These are phyloP conservation scores for Raffaelea deltoideospora DNA, from an alignment of 2,329 filamentous ascomycete species.

Conservation along the genomic window DNA sequence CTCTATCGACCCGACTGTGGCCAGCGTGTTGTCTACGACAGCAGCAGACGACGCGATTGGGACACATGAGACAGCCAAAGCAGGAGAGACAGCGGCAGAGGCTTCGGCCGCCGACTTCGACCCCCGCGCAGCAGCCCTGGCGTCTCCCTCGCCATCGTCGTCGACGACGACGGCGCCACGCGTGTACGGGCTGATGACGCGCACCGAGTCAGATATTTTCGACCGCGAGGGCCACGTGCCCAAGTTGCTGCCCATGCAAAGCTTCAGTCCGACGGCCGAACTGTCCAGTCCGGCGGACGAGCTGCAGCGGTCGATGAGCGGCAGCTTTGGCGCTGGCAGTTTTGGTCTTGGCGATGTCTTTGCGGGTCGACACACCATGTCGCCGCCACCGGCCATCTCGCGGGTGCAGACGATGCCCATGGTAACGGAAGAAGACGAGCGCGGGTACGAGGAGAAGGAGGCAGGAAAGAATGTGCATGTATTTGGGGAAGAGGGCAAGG, in stretches of 20 bases:
- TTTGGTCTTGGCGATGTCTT: background rate
- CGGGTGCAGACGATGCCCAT: no score
- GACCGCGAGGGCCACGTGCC: constrained; percentile 16
- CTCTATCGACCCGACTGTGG: no score
- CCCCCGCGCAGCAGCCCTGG: no score
- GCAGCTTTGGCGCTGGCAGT: background rate
- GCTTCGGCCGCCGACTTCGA: no score
- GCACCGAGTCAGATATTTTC: constrained; percentile 11
- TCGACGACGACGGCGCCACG: constrained; percentile 5
- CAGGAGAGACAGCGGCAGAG: no score
- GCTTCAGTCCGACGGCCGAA: constrained; percentile 10
- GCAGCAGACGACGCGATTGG: no score
- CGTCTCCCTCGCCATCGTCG: constrained; percentile 4
- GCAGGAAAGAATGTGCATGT: background rate
- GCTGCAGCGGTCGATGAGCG: background rate
- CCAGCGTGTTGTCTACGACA: no score
- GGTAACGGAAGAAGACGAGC: background rate
- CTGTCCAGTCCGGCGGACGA: constrained; percentile 1
- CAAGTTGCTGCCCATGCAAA: constrained; percentile 14
- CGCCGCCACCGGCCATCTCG: background rate
- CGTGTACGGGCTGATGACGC: constrained; percentile 15
- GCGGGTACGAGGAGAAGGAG: background rate
- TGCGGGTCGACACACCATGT: background rate
- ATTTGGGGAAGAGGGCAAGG: background rate
- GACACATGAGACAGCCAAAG: no score